phyloP scores from a whole-genome alignment of 805 yeast genomes.

The Wickerhamomyces alni region DNA sequence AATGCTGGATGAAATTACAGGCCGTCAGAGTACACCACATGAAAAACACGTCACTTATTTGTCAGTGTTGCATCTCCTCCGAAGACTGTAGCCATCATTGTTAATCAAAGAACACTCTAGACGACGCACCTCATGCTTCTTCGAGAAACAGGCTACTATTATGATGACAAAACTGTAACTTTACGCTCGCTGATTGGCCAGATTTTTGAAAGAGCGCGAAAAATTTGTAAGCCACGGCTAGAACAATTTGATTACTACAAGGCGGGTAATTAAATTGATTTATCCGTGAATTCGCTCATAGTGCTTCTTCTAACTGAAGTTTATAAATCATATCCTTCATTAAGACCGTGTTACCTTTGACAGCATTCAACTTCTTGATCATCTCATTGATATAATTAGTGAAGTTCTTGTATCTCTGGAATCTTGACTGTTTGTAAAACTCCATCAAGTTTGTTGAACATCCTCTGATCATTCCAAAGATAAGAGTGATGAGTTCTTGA shows the following conservation, averaged over 20 bases:
- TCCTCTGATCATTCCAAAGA: slow-evolving; percentile 17
- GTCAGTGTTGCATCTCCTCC: too few species aligned
- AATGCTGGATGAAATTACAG: too few species aligned
- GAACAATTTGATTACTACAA: too few species aligned
- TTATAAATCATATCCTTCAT: slow-evolving; percentile 12
- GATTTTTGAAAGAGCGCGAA: not conserved
- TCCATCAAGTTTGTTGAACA: slow-evolving; percentile 18
- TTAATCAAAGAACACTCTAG: too few species aligned
- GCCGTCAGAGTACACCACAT: too few species aligned
- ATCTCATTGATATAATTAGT: slow-evolving; percentile 19
- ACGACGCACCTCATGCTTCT: too few species aligned
- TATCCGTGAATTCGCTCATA: not conserved
- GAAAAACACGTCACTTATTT: too few species aligned
- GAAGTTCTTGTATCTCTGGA: slow-evolving; percentile 17
- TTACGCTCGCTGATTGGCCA: not conserved
- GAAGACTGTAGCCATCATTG: too few species aligned
- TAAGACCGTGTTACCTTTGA: slow-evolving; percentile 4
- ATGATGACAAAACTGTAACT: not conserved
- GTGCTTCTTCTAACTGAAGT: not conserved
- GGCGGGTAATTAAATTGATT: too few species aligned
- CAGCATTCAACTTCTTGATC: slow-evolving; percentile 6
- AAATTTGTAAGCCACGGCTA: not conserved
- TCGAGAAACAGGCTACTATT: too few species aligned
- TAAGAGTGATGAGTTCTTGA: slow-evolving; percentile 11
- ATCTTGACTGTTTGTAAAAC: slow-evolving; percentile 15